A percentile compares a stretch with the other conserved stretches of the same genome.
phyloP scores from a whole-genome alignment of 495 filamentous ascomycete genomes.

The Talaromyces thailandensis region DNA sequence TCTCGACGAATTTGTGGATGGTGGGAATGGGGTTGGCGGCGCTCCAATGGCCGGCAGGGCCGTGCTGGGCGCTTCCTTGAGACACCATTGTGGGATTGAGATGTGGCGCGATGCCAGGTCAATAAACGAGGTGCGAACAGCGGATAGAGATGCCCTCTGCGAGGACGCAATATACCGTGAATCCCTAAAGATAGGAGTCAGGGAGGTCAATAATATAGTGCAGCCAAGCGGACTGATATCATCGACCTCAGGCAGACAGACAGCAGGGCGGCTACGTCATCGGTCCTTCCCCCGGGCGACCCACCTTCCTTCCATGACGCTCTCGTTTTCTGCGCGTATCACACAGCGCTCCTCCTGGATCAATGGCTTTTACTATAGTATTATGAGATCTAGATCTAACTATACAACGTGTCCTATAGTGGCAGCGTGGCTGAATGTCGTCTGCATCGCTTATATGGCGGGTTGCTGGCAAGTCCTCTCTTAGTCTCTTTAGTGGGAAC shows the following conservation, averaged over 20 bases:
- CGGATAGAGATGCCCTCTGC: neutral
- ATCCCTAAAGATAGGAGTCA: neutral
- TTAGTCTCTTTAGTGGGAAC: too few species aligned
- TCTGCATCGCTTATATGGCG: too few species aligned
- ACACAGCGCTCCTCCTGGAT: neutral
- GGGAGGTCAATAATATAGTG: neutral
- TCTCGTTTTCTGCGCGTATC: neutral
- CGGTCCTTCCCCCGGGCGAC: neutral
- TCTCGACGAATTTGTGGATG: constrained; percentile 72
- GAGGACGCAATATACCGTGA: neutral
- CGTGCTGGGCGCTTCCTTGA: constrained; percentile 13
- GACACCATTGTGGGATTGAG: constrained; percentile 7
- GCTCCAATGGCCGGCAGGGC: constrained; percentile 35
- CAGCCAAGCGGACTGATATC: neutral
- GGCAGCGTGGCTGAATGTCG: too few species aligned
- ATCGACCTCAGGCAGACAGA: neutral
- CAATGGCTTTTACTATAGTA: too few species aligned
- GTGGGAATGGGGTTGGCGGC: constrained; percentile 70
- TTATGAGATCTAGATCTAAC: too few species aligned
- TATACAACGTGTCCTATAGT: too few species aligned
- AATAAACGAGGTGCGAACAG: neutral
- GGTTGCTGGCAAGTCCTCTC: too few species aligned
- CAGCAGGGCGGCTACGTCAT: constrained; percentile 1
- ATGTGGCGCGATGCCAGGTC: neutral
- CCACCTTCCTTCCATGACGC: neutral